A percentile compares a stretch with the other conserved stretches of the same genome.
These are phyloP conservation scores for Calonectria hongkongensis DNA, from an alignment of 2,329 filamentous ascomycete genomes.

Conservation along the genomic window DNA sequence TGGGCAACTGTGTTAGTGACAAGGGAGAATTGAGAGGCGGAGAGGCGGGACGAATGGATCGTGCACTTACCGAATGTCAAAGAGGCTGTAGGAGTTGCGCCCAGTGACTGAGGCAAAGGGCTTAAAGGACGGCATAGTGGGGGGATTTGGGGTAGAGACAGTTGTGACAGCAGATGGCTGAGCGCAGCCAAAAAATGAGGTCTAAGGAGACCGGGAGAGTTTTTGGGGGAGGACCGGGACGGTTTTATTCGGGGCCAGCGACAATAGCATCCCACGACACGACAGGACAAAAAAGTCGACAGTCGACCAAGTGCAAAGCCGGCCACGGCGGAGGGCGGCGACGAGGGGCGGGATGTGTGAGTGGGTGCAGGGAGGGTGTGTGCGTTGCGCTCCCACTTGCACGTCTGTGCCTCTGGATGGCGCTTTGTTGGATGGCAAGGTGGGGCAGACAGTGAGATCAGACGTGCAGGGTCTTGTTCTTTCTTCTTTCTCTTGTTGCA, in stretches of 20 bases:
- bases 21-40: slow-evolving; percentile 8
- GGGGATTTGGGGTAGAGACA: slow-evolving; percentile 37
- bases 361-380: slow-evolving; percentile 26
- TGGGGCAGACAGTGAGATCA: slow-evolving; percentile 42
- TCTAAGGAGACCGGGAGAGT: slow-evolving; percentile 15
- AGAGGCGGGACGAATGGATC: background rate
- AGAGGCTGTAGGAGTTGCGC: slow-evolving; percentile 71
- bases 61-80: slow-evolving; percentile 73
- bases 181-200: slow-evolving; percentile 49
- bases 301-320: slow-evolving; percentile 30
- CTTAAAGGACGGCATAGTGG: slow-evolving; percentile 74
- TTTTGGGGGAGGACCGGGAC: slow-evolving; percentile 51
- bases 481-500: slow-evolving; percentile 9
- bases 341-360: slow-evolving; percentile 38
- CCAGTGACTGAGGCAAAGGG: slow-evolving; percentile 72
- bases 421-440: slow-evolving; percentile 35
- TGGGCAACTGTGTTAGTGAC: slow-evolving; percentile 33
- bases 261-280: slow-evolving; percentile 42
- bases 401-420: slow-evolving; percentile 16
- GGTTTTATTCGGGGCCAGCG: slow-evolving; percentile 53
- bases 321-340: slow-evolving; percentile 35
- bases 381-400: slow-evolving; percentile 12
- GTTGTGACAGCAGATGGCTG: slow-evolving; percentile 33
- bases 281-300: slow-evolving; percentile 29
- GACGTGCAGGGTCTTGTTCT: slow-evolving; percentile 24